Conservation (phyloP, 148 eudicot species). For the Camellia granthamiana region DNA sequence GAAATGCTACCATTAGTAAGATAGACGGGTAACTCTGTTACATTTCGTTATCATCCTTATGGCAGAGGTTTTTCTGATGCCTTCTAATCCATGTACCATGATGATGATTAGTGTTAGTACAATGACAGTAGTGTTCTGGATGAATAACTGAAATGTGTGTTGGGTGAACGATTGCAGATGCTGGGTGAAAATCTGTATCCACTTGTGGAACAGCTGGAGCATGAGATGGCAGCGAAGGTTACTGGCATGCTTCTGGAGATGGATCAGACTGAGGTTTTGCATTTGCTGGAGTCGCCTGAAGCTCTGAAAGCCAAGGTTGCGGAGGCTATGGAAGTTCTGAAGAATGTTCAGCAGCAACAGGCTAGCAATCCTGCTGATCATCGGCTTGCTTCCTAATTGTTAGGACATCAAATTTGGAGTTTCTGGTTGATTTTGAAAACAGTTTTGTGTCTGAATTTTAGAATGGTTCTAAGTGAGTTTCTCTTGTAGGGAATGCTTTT, state of each 20-base stretch:
- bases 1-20: too few relatives aligned
- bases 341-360: constrained; percentile 60
- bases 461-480: background rate
- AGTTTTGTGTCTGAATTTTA: background rate
- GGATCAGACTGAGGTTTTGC: constrained; percentile 78
- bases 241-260: constrained; percentile 84
- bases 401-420: background rate
- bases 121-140: background rate
- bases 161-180: constrained; percentile 35
- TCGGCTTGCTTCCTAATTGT: constrained; percentile 33
- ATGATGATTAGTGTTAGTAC: background rate
- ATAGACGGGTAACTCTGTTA: too few relatives aligned
- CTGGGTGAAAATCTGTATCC: constrained; percentile 82
- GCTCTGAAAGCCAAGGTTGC: constrained; percentile 77
- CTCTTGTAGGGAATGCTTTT: background rate
- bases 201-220: constrained; percentile 69
- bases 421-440: background rate
- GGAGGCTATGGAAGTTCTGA: constrained; percentile 72
- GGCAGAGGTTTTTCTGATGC: background rate
- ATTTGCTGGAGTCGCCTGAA: constrained; percentile 66
- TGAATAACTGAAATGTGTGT: background rate
- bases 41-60: too few relatives aligned
- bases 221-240: constrained; percentile 70
- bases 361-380: constrained; percentile 52
- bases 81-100: background rate